Percentiles rank a stretch among this genome's conserved stretches.
phyloP scores from a whole-genome alignment of 768 basidiomycete species.

The Amanita pseudoporphyria region DNA sequence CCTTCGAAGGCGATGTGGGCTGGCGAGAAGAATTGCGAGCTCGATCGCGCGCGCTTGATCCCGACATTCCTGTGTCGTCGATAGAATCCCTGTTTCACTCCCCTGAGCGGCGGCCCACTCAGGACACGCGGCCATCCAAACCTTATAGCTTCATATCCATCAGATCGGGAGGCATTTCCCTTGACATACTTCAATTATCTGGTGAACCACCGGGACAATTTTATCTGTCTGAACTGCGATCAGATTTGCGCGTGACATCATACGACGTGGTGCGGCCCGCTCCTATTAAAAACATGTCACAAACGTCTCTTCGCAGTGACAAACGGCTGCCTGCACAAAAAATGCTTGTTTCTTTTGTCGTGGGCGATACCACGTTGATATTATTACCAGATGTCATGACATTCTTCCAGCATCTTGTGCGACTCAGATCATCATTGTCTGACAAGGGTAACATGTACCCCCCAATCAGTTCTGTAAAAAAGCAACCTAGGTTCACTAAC shows the following conservation, averaged over 20 bases:
- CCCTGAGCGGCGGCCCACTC: neutral
- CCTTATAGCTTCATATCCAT: neutral
- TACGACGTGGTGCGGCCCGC: conserved; percentile 10
- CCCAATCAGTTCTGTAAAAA: conserved; percentile 7
- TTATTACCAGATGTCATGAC: conserved; percentile 51
- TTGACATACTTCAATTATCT: neutral
- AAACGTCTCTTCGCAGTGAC: conserved; percentile 33
- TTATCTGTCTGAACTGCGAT: conserved; percentile 20
- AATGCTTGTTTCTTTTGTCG: conserved; percentile 24
- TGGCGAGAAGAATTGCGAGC: neutral
- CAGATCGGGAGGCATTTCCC: neutral
- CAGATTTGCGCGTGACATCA: conserved; percentile 15
- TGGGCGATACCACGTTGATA: conserved; percentile 31
- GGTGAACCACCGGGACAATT: conserved; percentile 26
- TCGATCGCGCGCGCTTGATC: conserved; percentile 3
- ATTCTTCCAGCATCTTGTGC: conserved; percentile 47
- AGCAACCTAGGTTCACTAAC: conserved; percentile 13
- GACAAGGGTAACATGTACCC: neutral
- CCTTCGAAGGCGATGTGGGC: neutral
- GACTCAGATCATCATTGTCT: conserved; percentile 28
- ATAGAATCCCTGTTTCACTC: conserved; percentile 2
- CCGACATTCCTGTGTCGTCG: neutral
- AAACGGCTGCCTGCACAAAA: conserved; percentile 21
- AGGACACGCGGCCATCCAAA: neutral
- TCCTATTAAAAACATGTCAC: conserved; percentile 25